phyloP scores from a whole-genome alignment of 108 stramenopile genomes.

The Conticribra weissflogii region DNA sequence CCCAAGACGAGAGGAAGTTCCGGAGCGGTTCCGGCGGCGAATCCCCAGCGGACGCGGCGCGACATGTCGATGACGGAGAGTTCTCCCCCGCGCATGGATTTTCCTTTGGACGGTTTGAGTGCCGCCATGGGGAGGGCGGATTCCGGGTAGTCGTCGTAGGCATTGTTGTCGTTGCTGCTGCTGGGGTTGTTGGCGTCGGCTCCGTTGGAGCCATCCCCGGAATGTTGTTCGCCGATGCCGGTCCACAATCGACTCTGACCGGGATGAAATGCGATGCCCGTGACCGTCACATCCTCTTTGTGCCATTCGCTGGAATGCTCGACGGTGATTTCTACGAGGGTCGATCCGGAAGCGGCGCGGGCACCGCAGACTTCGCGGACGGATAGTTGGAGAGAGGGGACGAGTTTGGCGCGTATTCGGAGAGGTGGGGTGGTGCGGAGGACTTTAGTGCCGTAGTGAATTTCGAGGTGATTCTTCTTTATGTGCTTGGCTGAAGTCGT shows the following conservation, averaged over 20 bases:
- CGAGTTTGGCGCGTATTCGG: conserved; percentile 25
- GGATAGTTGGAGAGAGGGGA: conserved; percentile 27
- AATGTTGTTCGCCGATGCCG: not conserved
- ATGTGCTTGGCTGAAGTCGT: no score
- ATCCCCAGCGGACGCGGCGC: conserved; percentile 77
- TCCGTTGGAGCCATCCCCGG: not conserved
- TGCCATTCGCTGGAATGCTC: conserved; percentile 72
- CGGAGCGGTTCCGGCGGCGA: conserved; percentile 62
- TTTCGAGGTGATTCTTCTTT: conserved; percentile 14
- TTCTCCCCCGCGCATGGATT: conserved; percentile 53
- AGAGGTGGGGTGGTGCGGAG: conserved; percentile 35
- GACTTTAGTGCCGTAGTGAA: conserved; percentile 33
- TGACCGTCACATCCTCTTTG: conserved; percentile 64
- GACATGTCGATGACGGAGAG: conserved; percentile 75
- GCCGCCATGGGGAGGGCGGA: no score
- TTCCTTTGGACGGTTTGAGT: conserved; percentile 12
- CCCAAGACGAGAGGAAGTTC: conserved; percentile 66
- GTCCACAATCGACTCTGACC: conserved; percentile 65
- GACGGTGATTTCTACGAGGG: conserved; percentile 73
- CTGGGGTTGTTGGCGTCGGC: not conserved
- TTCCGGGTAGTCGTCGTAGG: no score
- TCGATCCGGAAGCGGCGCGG: conserved; percentile 59
- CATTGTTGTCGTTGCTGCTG: not conserved
- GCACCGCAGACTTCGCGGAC: conserved; percentile 50
- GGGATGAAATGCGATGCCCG: conserved; percentile 84